Conservation (phyloP, 495 filamentous ascomycete genomes). For the Hypoxylon rickii region DNA sequence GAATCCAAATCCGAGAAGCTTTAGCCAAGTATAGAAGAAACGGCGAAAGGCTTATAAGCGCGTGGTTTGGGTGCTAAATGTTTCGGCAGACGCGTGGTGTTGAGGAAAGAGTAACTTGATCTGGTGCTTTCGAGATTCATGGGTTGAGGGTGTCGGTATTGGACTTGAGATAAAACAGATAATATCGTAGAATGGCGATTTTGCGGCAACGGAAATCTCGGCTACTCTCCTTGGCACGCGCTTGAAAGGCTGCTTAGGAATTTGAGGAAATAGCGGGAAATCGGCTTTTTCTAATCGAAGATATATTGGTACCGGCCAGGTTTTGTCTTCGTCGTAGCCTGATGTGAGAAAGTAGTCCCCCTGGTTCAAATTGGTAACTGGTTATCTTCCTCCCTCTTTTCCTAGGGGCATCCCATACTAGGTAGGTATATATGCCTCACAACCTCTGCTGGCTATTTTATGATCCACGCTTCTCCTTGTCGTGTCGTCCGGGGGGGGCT, state of each 20-base stretch:
- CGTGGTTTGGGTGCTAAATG: too few species aligned
- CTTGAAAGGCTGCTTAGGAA: background rate
- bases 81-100: too few species aligned
- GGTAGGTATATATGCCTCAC: background rate
- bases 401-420: background rate
- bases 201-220: background rate
- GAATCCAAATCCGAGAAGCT: too few species aligned
- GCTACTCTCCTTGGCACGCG: background rate
- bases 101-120: background rate
- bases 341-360: background rate
- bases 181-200: too few species aligned
- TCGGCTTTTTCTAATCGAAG: background rate
- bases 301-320: background rate
- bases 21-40: too few species aligned
- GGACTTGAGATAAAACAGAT: too few species aligned
- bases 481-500: background rate
- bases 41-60: too few species aligned
- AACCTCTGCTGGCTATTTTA: background rate
- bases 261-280: background rate
- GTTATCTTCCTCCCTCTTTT: constrained; percentile 4
- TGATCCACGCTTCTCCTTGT: background rate
- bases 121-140: too few species aligned
- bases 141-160: too few species aligned
- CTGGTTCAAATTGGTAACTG: background rate
- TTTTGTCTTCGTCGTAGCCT: background rate